Base-by-base conservation (phyloP, 129 eudicot species). In the Silybum marianum region DNA sequence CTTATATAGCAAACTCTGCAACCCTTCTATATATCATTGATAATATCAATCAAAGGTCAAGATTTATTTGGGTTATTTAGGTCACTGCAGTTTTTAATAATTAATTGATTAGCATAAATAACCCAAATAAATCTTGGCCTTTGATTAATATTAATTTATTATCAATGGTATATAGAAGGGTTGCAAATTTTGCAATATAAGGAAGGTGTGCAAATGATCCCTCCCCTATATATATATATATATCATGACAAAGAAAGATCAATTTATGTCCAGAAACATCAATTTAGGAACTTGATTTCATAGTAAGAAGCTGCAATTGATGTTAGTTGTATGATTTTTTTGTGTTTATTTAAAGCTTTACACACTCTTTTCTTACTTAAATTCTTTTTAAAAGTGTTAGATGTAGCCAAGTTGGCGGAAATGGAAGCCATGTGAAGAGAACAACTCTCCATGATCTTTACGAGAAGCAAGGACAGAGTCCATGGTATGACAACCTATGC, bases 401-500 rank as follows among this genome's bases (percentile, higher is more conserved):
- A 66, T 91, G 97, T 85, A 87, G 98, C 62, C 88, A 85, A 83
- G 76, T 75, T 80, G 89, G 83, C 74, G 97, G 92, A 60, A 95
- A 87, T 86, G 97, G 94, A 84, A 92, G 88, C 86, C 84, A 75
- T 46, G 78, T 83, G 22, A 93, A 93, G 85, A 89, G 92, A 87
- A 92, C 99, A 26, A 89, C 91, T 32, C 98, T 95, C 65, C 99
- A 95, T 81, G 98, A 95, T 76, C 97, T 95, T 3, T 95, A 95
- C 36, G 98, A 95, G 72, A 95, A 92, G 81, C 88, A 93, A 85
- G 98, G 99, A 34, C 99, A 95, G 80, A 95, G 99, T 87, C 99
- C 99, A 0, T 95, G 99, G 99, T 95, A 95, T 25, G 99, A 95
- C 73, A 95, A 95, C 81, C 86, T 95, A 11, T 95, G 99, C 88